Base-by-base conservation (phyloP, 2,329 filamentous ascomycete genomes). In the Fusarium sp. region DNA sequence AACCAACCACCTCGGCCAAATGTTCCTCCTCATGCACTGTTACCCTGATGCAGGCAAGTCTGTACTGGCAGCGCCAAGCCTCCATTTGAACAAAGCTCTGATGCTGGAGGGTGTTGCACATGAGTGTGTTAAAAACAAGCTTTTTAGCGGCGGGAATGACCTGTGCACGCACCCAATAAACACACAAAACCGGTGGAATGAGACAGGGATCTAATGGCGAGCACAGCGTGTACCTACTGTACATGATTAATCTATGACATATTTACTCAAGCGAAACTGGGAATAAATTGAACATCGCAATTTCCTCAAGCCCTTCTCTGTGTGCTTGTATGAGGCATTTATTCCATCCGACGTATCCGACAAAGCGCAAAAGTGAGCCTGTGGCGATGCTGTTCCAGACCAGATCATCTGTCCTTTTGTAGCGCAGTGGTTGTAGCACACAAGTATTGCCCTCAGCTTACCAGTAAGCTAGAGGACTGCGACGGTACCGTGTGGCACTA, bases 351-450 rank as follows among this genome's bases (percentile, higher is more conserved):
- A 20, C n/a, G 27, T 14, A 27, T 8, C 2, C 27, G 18, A 27
- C 27, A 37, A 37, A 46, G 62, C 53, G 46, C 30, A 14, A 52
- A 56, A 45, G 29, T 18, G 46, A 34, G 24, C 18, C 14, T 47
- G 44, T 12, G 44, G 44, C 41, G 34, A 66, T 56, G 53, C 65
- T 68, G 44, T 45, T 66, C 66, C 58, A 25, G 60, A 37, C 32
- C 42, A 34, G 47, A 61, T 66, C 62, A 20, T 55, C 46, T 44
- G 65, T 12, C 45, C 53, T 55, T 69, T 69, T 56, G 54, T 69
- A 53, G 32, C 42, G 42, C 34, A 25, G 9, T 34, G 22, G 7
- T 69, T 68, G 65, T 69, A 69, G 41, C 54, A 3, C 12, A 2
- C 18, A 66, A 1, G 65, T 69, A 69, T 54, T 24, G 32, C 16